A percentile compares a stretch with the other conserved stretches of the same genome.
Conservation (phyloP, 2,329 filamentous ascomycete species). For the Endocalyx cinctus region DNA sequence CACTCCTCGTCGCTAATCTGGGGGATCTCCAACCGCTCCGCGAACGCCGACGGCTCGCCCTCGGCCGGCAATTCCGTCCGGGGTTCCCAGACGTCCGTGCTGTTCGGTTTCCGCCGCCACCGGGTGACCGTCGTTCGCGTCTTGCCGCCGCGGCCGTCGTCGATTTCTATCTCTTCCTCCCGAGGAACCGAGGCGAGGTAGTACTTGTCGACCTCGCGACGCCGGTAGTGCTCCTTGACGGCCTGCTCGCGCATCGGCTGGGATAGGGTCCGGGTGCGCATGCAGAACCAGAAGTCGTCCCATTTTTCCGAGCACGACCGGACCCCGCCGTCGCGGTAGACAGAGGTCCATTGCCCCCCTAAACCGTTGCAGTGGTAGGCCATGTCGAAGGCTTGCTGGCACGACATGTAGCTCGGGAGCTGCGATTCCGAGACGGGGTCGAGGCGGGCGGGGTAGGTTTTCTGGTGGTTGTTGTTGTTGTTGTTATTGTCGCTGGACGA, state of each 20-base stretch:
- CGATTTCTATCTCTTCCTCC: too few species aligned
- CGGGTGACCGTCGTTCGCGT: too few species aligned
- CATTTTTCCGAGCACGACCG: slow-evolving; percentile 78
- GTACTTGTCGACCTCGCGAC: slow-evolving; percentile 62
- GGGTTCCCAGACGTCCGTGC: slow-evolving; percentile 85
- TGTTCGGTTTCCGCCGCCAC: slow-evolving; percentile 59
- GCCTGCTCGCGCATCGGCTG: slow-evolving; percentile 43
- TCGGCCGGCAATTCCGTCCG: slow-evolving; percentile 57
- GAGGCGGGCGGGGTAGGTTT: slow-evolving; percentile 15
- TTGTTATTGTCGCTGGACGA: slow-evolving; percentile 14
- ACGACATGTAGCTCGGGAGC: slow-evolving; percentile 80
- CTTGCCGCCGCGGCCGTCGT: too few species aligned
- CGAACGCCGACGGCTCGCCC: slow-evolving; percentile 44
- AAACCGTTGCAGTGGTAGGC: slow-evolving; percentile 93
- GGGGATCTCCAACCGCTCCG: slow-evolving; percentile 32
- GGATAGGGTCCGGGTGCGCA: slow-evolving; percentile 68
- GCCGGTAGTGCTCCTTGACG: slow-evolving; percentile 64
- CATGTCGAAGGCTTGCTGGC: slow-evolving; percentile 82
- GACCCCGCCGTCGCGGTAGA: slow-evolving; percentile 81
- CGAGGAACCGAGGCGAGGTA: too few species aligned
- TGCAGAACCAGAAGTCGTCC: slow-evolving; percentile 97
- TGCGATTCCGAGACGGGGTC: slow-evolving; percentile 60
- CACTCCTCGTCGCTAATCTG: slow-evolving; percentile 40
- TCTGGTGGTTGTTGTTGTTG: slow-evolving; percentile 4
- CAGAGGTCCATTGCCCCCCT: slow-evolving; percentile 84